A percentile compares a stretch with the other conserved stretches of the same genome.
These are phyloP conservation scores for Cyclotella baltica DNA, from an alignment of 108 stramenopile species.

Conservation along the genomic window DNA sequence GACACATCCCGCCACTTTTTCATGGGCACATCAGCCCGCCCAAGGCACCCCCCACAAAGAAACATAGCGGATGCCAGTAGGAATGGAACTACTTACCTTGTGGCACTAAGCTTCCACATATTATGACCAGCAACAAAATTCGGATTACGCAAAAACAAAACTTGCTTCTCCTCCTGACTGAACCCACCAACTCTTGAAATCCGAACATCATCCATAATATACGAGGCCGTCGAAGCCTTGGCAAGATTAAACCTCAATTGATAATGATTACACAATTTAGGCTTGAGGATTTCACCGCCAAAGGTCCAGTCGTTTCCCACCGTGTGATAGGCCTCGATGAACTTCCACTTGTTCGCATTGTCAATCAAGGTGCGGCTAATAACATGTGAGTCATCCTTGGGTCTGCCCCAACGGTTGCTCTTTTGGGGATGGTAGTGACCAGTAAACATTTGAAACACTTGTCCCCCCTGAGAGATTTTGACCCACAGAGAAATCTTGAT, in stretches of 20 bases:
- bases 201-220: slow-evolving; percentile 37
- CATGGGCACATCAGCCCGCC: no score
- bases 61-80: no score
- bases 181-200: slow-evolving; percentile 15
- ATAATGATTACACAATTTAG: slow-evolving; percentile 42
- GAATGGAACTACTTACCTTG: slow-evolving; percentile 12
- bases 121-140: slow-evolving; percentile 28
- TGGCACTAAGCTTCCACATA: slow-evolving; percentile 18
- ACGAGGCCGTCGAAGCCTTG: slow-evolving; percentile 18
- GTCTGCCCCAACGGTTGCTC: slow-evolving; percentile 21
- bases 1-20: no score
- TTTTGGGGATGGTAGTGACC: slow-evolving; percentile 38
- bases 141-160: slow-evolving; percentile 41
- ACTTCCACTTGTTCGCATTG: slow-evolving; percentile 39
- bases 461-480: slow-evolving; percentile 3
- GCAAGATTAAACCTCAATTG: slow-evolving; percentile 37
- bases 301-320: slow-evolving; percentile 49
- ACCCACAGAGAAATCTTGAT: slow-evolving; percentile 31
- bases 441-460: slow-evolving; percentile 41
- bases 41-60: no score
- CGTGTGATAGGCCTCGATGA: slow-evolving; percentile 34
- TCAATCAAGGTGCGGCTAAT: slow-evolving; percentile 23
- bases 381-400: slow-evolving; percentile 37
- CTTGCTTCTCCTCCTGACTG: not conserved
- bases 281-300: slow-evolving; percentile 18